Evolutionary conservation across 2,329 filamentous ascomycete genomes (phyloP).

Genomic region (Hymenoscyphus repandus): DNA sequence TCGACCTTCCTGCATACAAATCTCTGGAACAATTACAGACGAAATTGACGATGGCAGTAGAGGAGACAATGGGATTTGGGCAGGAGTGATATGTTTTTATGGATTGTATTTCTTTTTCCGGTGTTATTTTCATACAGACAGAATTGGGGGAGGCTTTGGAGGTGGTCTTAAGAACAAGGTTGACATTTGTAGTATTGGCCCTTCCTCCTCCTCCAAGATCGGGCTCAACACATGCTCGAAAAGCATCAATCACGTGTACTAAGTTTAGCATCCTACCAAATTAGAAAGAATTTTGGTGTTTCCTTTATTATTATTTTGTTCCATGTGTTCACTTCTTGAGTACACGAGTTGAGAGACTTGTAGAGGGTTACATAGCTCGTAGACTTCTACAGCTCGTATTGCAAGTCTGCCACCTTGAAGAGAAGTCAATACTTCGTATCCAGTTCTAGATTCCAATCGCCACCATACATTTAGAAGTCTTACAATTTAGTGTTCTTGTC

Average conservation of each 20-base stretch:
- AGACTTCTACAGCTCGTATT: too few relatives aligned
- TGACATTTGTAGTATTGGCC: slow-evolving; percentile 6
- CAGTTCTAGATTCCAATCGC: too few relatives aligned
- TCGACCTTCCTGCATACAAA: slow-evolving; percentile 94
- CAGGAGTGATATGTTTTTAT: slow-evolving; percentile 62
- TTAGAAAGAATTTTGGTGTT: slow-evolving; percentile 5
- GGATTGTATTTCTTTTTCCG: slow-evolving; percentile 13
- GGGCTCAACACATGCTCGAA: slow-evolving; percentile 1
- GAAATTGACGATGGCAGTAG: slow-evolving; percentile 94
- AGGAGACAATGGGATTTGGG: slow-evolving; percentile 98
- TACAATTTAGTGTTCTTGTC: too few relatives aligned
- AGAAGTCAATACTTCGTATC: too few relatives aligned
- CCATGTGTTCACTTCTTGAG: neutral
- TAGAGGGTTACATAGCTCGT: too few relatives aligned
- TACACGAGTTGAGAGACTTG: neutral
- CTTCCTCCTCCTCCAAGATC: neutral
- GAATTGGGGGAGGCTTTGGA: slow-evolving; percentile 13
- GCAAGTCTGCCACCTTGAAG: too few relatives aligned
- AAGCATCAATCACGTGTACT: slow-evolving; percentile 6
- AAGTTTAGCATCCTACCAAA: slow-evolving; percentile 6
- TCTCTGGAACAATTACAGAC: slow-evolving; percentile 74
- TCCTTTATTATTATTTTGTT: neutral
- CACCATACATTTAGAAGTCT: too few relatives aligned
- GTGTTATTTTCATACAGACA: slow-evolving; percentile 19
- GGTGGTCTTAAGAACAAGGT: slow-evolving; percentile 4